These are phyloP conservation scores for Triticum turgidum DNA, from an alignment of 176 grass and related monocot species.

Conservation along the genomic window DNA sequence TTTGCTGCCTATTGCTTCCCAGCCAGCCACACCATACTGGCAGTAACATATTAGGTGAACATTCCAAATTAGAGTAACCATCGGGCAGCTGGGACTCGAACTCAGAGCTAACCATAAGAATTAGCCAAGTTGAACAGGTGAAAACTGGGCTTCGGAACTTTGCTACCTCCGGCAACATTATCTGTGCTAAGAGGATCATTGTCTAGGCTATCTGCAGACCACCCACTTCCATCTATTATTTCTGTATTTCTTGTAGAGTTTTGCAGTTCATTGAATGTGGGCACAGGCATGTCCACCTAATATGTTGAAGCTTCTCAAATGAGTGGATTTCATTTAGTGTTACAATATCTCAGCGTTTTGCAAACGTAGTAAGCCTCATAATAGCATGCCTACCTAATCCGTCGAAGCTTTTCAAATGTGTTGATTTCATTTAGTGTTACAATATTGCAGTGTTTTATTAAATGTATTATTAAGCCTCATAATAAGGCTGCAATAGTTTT, in stretches of 20 bases:
- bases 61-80: background rate
- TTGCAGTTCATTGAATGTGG: background rate
- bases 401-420: background rate
- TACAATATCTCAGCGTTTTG: background rate
- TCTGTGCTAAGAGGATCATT: background rate
- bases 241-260: background rate
- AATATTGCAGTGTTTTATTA: background rate
- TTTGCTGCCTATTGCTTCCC: background rate
- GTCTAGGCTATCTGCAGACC: background rate
- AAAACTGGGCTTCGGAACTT: background rate
- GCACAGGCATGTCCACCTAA: background rate
- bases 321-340: slow-evolving; percentile 9
- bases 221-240: background rate
- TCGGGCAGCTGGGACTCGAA: background rate
- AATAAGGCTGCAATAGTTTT: slow-evolving; percentile 9
- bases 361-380: background rate
- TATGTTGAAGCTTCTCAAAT: background rate
- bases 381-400: background rate
- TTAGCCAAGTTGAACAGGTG: background rate
- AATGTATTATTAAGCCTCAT: background rate
- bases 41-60: background rate
- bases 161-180: background rate
- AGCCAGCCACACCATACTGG: background rate
- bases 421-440: slow-evolving; percentile 16
- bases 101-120: slow-evolving; percentile 3